These are phyloP conservation scores for Solanum pinnatisectum DNA, from an alignment of 257 asterid species.

Conservation along the genomic window DNA sequence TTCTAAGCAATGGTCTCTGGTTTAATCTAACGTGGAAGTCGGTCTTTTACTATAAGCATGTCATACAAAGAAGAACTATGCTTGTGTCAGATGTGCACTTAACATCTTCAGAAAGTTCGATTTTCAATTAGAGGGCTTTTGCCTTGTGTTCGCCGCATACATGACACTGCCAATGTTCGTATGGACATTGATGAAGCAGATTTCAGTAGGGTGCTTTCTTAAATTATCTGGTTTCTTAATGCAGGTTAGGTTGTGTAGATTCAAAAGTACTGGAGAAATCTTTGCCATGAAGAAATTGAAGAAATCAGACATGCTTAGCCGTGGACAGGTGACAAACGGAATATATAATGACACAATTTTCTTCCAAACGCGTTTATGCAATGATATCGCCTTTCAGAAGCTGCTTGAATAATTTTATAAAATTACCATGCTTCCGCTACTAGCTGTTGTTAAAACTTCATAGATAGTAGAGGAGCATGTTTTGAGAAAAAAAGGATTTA, in stretches of 20 bases:
- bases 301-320: constrained; percentile 93
- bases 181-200: not conserved
- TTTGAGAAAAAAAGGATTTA: not conserved
- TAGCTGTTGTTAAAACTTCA: not conserved
- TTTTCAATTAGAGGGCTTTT: not conserved
- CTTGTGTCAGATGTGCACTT: not conserved
- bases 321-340: constrained; percentile 73
- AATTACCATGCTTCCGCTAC: not conserved
- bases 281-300: constrained; percentile 95
- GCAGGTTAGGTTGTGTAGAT: constrained; percentile 92
- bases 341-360: not conserved
- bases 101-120: not conserved
- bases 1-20: not conserved
- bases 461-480: not conserved
- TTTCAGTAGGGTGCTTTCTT: not conserved
- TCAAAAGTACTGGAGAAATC: constrained; percentile 76
- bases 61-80: not conserved
- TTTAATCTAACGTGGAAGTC: not conserved
- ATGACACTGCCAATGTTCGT: not conserved
- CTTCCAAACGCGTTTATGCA: not conserved
- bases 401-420: not conserved
- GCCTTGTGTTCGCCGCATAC: not conserved
- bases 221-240: constrained; percentile 13
- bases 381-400: not conserved
- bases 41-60: not conserved